Evolutionary conservation across 2,329 filamentous ascomycete species (phyloP).

Genomic region (Penicillium brevicompactum): DNA sequence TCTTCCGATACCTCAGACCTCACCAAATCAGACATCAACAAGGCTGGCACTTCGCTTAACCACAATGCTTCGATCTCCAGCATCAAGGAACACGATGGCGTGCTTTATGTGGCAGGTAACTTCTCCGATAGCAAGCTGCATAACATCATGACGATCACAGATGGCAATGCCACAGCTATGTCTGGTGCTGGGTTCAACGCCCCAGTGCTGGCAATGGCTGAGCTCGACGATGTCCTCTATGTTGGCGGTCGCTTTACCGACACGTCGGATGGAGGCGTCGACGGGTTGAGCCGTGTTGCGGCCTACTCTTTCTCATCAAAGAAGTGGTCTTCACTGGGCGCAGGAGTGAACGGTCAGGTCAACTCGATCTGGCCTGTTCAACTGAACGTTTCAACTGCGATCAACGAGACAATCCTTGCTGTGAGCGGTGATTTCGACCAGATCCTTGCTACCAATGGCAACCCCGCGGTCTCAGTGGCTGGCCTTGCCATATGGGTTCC

Average conservation of each 20-base stretch:
- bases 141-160: conserved; percentile 76
- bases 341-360: conserved; percentile 81
- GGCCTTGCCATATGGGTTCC: conserved; percentile 94
- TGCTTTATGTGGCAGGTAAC: conserved; percentile 79
- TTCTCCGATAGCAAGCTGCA: conserved; percentile 69
- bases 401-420: conserved; percentile 72
- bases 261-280: conserved; percentile 62
- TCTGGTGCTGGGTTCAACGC: conserved; percentile 77
- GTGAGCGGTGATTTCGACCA: conserved; percentile 78
- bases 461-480: conserved; percentile 61
- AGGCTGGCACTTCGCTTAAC: conserved; percentile 71
- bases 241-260: conserved; percentile 84
- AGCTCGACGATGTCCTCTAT: conserved; percentile 69
- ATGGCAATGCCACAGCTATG: conserved; percentile 63
- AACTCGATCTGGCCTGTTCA: conserved; percentile 72
- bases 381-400: conserved; percentile 72
- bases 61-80: conserved; percentile 68
- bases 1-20: conserved; percentile 63
- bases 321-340: conserved; percentile 77
- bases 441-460: conserved; percentile 67
- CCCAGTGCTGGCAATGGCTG: conserved; percentile 70
- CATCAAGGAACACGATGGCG: conserved; percentile 65
- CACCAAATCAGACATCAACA: conserved; percentile 72
- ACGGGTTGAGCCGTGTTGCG: conserved; percentile 75
- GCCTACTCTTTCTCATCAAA: conserved; percentile 70